Conservation (phyloP, 108 stramenopile species). For the Aurantiochytrium sp. region DNA sequence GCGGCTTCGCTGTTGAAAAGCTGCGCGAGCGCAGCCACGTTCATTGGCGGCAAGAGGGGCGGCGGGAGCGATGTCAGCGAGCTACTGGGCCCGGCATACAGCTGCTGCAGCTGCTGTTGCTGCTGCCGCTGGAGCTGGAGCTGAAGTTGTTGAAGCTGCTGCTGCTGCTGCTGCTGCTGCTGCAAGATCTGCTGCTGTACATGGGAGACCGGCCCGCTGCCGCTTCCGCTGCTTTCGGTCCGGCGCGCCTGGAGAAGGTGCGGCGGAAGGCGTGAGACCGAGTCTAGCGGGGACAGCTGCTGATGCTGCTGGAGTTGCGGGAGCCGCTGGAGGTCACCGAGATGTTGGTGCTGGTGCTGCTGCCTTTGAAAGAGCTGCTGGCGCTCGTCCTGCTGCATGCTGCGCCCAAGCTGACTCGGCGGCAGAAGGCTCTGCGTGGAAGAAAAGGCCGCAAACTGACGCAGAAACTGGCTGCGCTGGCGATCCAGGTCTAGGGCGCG, state of each 20-base stretch:
- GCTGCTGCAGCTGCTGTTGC: neutral
- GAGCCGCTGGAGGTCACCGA: neutral
- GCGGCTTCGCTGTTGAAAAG: neutral
- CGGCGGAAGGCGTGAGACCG: too few species aligned
- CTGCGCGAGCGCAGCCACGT: neutral
- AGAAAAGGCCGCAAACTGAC: neutral
- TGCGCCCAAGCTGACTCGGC: too few species aligned
- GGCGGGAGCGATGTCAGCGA: neutral
- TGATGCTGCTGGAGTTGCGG: neutral
- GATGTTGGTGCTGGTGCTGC: neutral
- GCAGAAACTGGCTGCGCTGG: neutral
- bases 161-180: too few species aligned
- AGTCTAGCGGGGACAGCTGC: too few species aligned
- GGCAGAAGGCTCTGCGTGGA: neutral
- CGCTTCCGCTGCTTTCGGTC: too few species aligned
- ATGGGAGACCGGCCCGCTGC: too few species aligned
- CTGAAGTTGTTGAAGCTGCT: neutral
- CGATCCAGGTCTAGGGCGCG: neutral
- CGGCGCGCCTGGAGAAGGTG: too few species aligned
- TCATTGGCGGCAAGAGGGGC: neutral
- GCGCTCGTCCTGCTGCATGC: too few species aligned
- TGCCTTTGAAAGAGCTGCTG: neutral
- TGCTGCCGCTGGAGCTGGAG: neutral
- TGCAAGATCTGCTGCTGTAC: too few species aligned
- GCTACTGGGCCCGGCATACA: neutral